Evolutionary conservation across 129 eudicot species (phyloP).

Genomic region (Ambrosia artemisiifolia): DNA sequence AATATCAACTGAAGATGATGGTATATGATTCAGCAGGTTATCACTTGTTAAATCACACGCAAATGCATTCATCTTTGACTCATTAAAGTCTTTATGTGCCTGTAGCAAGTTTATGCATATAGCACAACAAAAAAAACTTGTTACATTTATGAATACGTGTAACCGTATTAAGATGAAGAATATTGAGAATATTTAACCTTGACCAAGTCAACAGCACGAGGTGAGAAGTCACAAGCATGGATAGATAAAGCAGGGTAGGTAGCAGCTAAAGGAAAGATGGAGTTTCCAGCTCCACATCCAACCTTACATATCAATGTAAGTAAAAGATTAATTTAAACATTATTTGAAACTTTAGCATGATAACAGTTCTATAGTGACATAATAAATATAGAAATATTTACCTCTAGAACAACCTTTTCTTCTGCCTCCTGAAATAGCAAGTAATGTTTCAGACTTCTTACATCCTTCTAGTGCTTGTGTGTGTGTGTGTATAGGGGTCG

Average conservation of each 20-base stretch:
- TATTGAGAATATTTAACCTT: constrained; percentile 47
- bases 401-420: constrained; percentile 73
- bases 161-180: background rate
- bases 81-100: constrained; percentile 75
- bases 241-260: constrained; percentile 63
- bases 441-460: constrained; percentile 7
- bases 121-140: no score
- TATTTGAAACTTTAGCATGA: no score
- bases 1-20: constrained; percentile 88
- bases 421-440: constrained; percentile 56
- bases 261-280: constrained; percentile 82
- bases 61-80: constrained; percentile 73
- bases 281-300: constrained; percentile 97
- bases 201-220: constrained; percentile 80
- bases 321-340: no score
- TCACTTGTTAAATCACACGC: constrained; percentile 82
- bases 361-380: background rate
- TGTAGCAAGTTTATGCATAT: constrained; percentile 31
- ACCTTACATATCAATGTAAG: constrained; percentile 51
- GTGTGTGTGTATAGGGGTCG: background rate
- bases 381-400: constrained; percentile 20
- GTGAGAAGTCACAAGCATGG: constrained; percentile 96
- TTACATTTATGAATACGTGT: background rate
- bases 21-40: constrained; percentile 58
- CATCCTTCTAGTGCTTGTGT: background rate